Base-by-base conservation (phyloP, 2,329 filamentous ascomycete genomes). In the Microcera coccophila region DNA sequence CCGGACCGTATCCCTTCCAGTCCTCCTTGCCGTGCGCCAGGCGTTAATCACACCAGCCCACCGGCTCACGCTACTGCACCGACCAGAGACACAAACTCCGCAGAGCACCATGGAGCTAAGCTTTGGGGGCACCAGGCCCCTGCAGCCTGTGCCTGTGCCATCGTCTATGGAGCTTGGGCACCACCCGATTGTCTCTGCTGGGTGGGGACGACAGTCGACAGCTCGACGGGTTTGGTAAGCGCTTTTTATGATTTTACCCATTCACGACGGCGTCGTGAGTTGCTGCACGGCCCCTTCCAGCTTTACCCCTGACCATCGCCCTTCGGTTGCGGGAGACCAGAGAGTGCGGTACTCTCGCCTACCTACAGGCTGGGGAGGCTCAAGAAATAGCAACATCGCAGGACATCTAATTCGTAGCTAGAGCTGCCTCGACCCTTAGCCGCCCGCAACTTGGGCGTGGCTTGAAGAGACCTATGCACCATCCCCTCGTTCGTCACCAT, bases 1-100 rank as follows among this genome's bases (percentile, higher is more conserved):
- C 42, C 48, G 45, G 36, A 53, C 41, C 54, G 48, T 37, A 34
- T 45, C 40, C 41, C 44, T 39, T 35, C 33, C 48, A 41, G 41
- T 38, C 36, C 39, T 38, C 31, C 24, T 35, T 38, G 34, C 41
- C 20, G 26, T 44, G 32, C 38, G 17, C 32, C 42, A 31, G 31
- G 19, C 36, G n/a, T 50, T 42, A 49, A 43, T 47, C 37, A 35
- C 44, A 55, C 38, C 38, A 44, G 46, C 29, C 14, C 36, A 7
- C 36, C 45, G n/a, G n/a, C n/a, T n/a, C n/a, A n/a, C n/a, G n/a
- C n/a, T n/a, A n/a, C n/a, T n/a, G n/a, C n/a, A n/a, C n/a, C n/a
- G n/a, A n/a, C n/a, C n/a, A n/a, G n/a, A n/a, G n/a, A n/a, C n/a
- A n/a, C n/a, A n/a, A n/a, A n/a, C n/a, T n/a, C n/a, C 33, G 9